phyloP scores from a whole-genome alignment of 768 basidiomycete species.

The Floccularia luteovirens region DNA sequence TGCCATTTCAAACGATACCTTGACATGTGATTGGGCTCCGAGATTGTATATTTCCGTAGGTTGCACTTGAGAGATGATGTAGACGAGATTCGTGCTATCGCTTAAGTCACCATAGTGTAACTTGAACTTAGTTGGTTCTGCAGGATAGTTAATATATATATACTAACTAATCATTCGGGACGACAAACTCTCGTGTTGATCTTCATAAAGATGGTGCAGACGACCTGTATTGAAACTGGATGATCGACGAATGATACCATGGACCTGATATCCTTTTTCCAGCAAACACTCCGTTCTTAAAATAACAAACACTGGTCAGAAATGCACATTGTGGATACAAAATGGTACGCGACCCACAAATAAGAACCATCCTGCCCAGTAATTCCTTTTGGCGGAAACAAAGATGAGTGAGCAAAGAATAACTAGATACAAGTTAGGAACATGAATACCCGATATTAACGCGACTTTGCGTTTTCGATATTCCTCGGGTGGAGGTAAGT shows the following conservation, averaged over 20 bases:
- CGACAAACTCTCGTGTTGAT: slow-evolving; percentile 86
- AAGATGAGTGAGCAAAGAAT: slow-evolving; percentile 2
- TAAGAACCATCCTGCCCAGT: slow-evolving; percentile 97
- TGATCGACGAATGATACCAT: slow-evolving; percentile 94
- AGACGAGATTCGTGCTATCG: slow-evolving; percentile 95
- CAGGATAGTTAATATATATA: too few relatives aligned
- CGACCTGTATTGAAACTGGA: slow-evolving; percentile 98
- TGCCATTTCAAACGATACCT: slow-evolving; percentile 99
- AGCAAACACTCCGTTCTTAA: slow-evolving; percentile 84
- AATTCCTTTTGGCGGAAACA: slow-evolving; percentile 52
- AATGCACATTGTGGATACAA: slow-evolving; percentile 5
- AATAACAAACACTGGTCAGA: too few relatives aligned
- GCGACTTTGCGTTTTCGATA: slow-evolving; percentile 91
- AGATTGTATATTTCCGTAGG: slow-evolving; percentile 98
- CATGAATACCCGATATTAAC: slow-evolving; percentile 71
- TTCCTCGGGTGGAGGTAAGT: slow-evolving; percentile 66
- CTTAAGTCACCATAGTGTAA: slow-evolving; percentile 90
- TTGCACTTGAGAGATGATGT: slow-evolving; percentile 90
- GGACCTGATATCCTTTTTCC: slow-evolving; percentile 85
- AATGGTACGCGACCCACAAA: slow-evolving; percentile 45
- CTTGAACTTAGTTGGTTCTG: slow-evolving; percentile 72
- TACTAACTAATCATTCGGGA: too few relatives aligned
- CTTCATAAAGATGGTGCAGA: slow-evolving; percentile 87
- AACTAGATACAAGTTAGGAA: background rate
- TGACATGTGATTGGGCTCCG: slow-evolving; percentile 96